Evolutionary conservation across 768 basidiomycete species (phyloP).

Genomic region (Termitomyces sp.): DNA sequence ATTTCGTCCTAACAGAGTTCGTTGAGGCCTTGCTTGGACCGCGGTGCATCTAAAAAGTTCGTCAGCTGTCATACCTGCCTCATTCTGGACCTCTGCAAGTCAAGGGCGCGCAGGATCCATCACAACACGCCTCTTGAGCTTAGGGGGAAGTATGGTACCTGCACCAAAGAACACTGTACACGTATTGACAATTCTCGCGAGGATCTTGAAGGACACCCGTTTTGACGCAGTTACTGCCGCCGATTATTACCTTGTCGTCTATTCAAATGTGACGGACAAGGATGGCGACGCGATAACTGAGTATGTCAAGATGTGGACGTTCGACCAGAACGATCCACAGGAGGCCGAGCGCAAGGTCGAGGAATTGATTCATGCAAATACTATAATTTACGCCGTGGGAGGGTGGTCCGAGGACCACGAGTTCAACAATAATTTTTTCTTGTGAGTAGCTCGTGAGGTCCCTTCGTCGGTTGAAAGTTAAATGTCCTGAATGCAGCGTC

Average conservation of each 20-base stretch:
- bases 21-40: slow-evolving; percentile 49
- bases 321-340: slow-evolving; percentile 26
- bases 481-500: slow-evolving; percentile 32
- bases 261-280: slow-evolving; percentile 26
- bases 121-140: slow-evolving; percentile 3
- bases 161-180: slow-evolving; percentile 21
- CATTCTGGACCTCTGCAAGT: slow-evolving; percentile 15
- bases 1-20: background rate
- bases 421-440: slow-evolving; percentile 52
- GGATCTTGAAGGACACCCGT: slow-evolving; percentile 47
- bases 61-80: slow-evolving; percentile 24
- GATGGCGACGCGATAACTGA: slow-evolving; percentile 34
- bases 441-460: background rate
- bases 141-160: background rate
- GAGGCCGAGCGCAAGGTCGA: slow-evolving; percentile 52
- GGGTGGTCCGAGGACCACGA: slow-evolving; percentile 37
- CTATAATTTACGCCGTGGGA: slow-evolving; percentile 50
- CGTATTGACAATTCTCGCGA: slow-evolving; percentile 48
- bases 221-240: slow-evolving; percentile 18
- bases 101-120: background rate
- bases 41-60: slow-evolving; percentile 39
- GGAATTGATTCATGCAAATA: slow-evolving; percentile 54
- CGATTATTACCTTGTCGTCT: slow-evolving; percentile 17
- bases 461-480: background rate
- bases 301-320: slow-evolving; percentile 40